Conservation (phyloP, 768 basidiomycete genomes). For the Agaricus sinodeliciosus region DNA sequence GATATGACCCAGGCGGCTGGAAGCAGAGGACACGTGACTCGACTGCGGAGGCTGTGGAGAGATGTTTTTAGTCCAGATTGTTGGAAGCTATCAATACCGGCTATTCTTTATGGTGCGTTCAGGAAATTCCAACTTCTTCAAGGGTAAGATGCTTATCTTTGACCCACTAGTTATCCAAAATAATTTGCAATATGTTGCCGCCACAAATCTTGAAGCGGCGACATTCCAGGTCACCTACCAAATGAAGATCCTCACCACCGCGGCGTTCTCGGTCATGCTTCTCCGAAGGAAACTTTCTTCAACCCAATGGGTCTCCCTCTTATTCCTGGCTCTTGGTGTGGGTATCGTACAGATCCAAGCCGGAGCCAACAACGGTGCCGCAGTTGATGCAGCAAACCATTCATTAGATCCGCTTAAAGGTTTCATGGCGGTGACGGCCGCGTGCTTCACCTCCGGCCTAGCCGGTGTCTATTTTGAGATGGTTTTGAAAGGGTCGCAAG, state of each 20-base stretch:
- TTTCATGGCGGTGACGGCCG: constrained; percentile 82
- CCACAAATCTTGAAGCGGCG: constrained; percentile 88
- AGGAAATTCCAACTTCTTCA: not conserved
- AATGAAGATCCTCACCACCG: constrained; percentile 96
- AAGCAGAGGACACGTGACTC: not conserved
- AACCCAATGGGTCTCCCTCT: constrained; percentile 78
- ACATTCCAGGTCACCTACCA: constrained; percentile 97
- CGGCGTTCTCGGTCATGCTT: constrained; percentile 79
- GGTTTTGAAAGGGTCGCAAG: constrained; percentile 85
- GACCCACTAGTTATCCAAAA: constrained; percentile 67
- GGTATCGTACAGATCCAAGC: constrained; percentile 85
- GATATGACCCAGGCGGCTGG: constrained; percentile 23
- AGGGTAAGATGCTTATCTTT: not conserved
- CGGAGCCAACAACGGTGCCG: constrained; percentile 14
- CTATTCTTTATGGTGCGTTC: constrained; percentile 74
- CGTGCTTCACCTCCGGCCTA: constrained; percentile 93
- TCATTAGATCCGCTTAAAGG: constrained; percentile 81
- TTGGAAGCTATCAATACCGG: constrained; percentile 96
- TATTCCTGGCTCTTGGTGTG: constrained; percentile 84
- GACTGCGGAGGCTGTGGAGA: constrained; percentile 45
- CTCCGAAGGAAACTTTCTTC: constrained; percentile 69
- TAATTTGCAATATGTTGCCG: constrained; percentile 92
- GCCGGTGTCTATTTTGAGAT: constrained; percentile 99
- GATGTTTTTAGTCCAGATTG: constrained; percentile 88
- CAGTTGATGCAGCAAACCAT: constrained; percentile 24